phyloP scores from a whole-genome alignment of 176 grass and related monocot species.

The Oryza punctata region DNA sequence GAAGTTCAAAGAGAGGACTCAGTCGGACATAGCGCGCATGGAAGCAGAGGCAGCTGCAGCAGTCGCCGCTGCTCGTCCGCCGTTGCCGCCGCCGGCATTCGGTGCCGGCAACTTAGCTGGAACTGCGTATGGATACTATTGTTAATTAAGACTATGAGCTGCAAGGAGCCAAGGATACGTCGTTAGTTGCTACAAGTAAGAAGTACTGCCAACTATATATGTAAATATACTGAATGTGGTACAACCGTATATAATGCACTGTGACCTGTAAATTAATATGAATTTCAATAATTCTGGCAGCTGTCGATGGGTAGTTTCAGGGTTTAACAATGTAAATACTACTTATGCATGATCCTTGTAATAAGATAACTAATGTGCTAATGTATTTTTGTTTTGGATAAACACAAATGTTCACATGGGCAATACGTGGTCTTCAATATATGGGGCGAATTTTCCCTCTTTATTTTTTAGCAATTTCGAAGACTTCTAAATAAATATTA shows the following conservation, averaged over 20 bases:
- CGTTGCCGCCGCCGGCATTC: background rate
- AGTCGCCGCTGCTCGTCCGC: background rate
- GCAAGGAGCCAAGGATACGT: background rate
- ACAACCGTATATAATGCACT: background rate
- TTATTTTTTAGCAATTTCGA: no score
- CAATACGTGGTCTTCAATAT: no score
- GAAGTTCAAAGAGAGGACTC: constrained; percentile 22
- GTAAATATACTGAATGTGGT: background rate
- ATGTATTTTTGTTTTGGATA: no score
- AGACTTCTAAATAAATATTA: no score
- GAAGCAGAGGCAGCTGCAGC: background rate
- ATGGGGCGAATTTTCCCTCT: no score
- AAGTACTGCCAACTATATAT: background rate
- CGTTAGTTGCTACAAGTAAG: background rate
- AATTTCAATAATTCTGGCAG: background rate
- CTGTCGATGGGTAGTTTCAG: background rate
- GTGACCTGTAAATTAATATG: background rate
- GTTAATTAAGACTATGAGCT: background rate
- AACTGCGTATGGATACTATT: background rate
- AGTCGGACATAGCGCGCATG: background rate
- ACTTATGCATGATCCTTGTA: background rate
- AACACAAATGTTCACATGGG: no score
- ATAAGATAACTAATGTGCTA: background rate
- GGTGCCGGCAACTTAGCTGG: background rate
- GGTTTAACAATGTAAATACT: background rate